These are phyloP conservation scores for Diospyros lotus DNA, from an alignment of 148 eudicot genomes.

Conservation along the genomic window DNA sequence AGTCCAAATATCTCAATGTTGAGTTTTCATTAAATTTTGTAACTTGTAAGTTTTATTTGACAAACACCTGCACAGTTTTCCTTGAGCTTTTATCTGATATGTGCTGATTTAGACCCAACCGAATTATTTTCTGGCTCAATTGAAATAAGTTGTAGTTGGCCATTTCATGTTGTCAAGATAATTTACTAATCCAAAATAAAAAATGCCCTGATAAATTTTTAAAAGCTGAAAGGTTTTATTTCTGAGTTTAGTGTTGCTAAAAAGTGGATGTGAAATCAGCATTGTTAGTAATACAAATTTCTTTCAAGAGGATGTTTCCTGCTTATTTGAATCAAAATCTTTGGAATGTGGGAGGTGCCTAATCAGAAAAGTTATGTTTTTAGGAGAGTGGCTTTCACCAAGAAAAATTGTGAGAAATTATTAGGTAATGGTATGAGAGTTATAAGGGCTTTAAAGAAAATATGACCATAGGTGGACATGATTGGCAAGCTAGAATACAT, in stretches of 20 bases:
- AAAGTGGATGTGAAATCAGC: not conserved
- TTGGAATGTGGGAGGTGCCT: too few species aligned
- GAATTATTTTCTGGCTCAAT: not conserved
- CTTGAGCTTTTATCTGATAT: not conserved
- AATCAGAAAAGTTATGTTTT: too few species aligned
- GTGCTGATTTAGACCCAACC: not conserved
- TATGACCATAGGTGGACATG: too few species aligned
- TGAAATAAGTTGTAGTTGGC: not conserved
- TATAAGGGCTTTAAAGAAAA: too few species aligned
- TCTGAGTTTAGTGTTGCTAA: not conserved
- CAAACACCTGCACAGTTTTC: not conserved
- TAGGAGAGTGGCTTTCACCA: too few species aligned
- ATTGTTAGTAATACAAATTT: not conserved
- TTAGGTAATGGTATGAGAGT: too few species aligned
- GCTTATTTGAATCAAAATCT: too few species aligned
- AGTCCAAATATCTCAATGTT: constrained; percentile 16
- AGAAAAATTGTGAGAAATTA: too few species aligned
- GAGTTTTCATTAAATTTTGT: not conserved
- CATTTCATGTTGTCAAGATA: not conserved
- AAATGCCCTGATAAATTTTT: not conserved
- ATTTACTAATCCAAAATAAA: not conserved
- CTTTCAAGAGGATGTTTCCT: too few species aligned
- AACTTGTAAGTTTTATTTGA: too few species aligned
- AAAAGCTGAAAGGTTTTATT: not conserved
- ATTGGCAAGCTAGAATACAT: too few species aligned